phyloP scores from a whole-genome alignment of 2,329 filamentous ascomycete genomes.

The Xylaria sp. region DNA sequence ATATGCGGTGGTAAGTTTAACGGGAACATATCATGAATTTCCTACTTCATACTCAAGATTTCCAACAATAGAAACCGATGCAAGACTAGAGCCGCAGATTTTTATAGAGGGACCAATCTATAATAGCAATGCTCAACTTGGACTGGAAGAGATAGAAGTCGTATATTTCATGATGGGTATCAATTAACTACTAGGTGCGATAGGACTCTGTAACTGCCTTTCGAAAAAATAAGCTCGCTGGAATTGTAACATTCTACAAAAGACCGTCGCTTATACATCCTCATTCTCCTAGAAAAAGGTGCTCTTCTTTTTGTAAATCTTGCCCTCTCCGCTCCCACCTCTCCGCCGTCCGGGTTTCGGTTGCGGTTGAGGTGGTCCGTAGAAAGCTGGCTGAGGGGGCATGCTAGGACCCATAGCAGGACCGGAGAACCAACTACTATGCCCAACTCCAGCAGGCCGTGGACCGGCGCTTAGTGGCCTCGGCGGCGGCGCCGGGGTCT shows the following conservation, averaged over 20 bases:
- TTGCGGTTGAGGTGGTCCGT: conserved; percentile 48
- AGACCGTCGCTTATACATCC: neutral
- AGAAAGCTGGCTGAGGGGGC: conserved; percentile 31
- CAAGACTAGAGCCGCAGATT: neutral
- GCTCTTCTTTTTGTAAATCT: conserved; percentile 55
- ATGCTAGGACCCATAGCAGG: conserved; percentile 22
- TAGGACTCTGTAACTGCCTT: conserved; percentile 1
- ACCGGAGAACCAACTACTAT: conserved; percentile 41
- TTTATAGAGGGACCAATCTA: neutral
- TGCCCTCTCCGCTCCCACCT: conserved; percentile 43
- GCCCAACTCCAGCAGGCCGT: conserved; percentile 29
- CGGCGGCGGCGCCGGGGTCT: conserved; percentile 45
- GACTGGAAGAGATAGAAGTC: neutral
- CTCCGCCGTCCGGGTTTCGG: conserved; percentile 47
- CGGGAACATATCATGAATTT: neutral
- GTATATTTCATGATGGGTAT: conserved; percentile 19
- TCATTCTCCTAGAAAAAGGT: conserved; percentile 49
- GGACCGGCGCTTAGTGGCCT: conserved; percentile 58
- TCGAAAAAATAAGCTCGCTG: neutral
- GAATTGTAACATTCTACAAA: neutral
- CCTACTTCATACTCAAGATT: neutral
- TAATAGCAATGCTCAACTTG: neutral
- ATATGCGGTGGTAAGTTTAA: neutral
- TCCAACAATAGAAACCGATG: neutral
- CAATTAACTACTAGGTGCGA: conserved; percentile 11